A percentile compares a stretch with the other conserved stretches of the same genome.
Evolutionary conservation across 179 eudicot species (phyloP).

Genomic region (Nepenthes alata): DNA sequence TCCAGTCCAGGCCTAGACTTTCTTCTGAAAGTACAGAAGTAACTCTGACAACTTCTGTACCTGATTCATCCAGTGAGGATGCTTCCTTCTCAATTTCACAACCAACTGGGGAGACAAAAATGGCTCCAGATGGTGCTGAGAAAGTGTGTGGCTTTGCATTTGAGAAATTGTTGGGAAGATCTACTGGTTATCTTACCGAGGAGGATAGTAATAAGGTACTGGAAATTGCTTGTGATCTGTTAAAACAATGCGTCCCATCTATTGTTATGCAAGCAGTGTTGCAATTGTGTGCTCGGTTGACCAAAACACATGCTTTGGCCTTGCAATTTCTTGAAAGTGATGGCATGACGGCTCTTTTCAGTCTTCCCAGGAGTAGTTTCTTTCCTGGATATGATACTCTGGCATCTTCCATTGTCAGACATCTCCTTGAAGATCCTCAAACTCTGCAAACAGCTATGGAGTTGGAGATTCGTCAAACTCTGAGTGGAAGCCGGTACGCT

Average conservation of each 20-base stretch:
- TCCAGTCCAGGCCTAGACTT: slow-evolving; percentile 62
- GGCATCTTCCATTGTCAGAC: slow-evolving; percentile 86
- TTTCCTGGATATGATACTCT: slow-evolving; percentile 90
- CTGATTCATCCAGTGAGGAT: slow-evolving; percentile 29
- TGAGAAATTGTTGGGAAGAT: slow-evolving; percentile 69
- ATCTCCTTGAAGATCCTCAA: slow-evolving; percentile 94
- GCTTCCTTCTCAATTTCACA: slow-evolving; percentile 32
- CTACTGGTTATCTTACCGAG: slow-evolving; percentile 74
- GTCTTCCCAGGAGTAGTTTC: slow-evolving; percentile 72
- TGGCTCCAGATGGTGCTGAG: slow-evolving; percentile 19
- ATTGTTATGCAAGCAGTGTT: slow-evolving; percentile 92
- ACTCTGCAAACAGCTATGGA: slow-evolving; percentile 99
- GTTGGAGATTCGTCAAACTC: slow-evolving; percentile 80
- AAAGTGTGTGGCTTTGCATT: slow-evolving; percentile 35
- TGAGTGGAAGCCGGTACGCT: slow-evolving; percentile 67
- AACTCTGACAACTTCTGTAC: slow-evolving; percentile 21
- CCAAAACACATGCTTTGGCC: slow-evolving; percentile 74
- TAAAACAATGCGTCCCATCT: slow-evolving; percentile 68
- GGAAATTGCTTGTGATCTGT: slow-evolving; percentile 65
- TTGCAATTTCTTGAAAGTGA: slow-evolving; percentile 75
- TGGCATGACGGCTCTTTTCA: slow-evolving; percentile 66
- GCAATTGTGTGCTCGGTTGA: slow-evolving; percentile 87
- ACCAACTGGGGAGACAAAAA: slow-evolving; percentile 24
- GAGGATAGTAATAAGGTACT: slow-evolving; percentile 70
- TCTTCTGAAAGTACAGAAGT: slow-evolving; percentile 37